Conservation (phyloP, 2,329 filamentous ascomycete species). For the Aspergillus ochraceoroseus region DNA sequence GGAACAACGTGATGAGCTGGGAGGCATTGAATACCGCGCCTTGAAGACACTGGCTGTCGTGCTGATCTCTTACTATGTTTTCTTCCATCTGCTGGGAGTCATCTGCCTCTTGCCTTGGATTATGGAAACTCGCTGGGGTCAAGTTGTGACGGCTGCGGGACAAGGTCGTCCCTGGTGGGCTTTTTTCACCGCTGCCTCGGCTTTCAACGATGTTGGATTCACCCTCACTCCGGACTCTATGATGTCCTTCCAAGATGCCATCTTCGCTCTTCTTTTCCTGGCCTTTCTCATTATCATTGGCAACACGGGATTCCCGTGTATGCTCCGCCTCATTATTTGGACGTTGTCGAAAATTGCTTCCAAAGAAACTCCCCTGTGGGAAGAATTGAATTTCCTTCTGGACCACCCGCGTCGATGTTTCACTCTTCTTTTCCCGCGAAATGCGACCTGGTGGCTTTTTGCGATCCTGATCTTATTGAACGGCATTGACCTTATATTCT, state of each 20-base stretch:
- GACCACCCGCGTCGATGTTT: slow-evolving; percentile 96
- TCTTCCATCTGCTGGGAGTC: slow-evolving; percentile 73
- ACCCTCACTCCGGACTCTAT: slow-evolving; percentile 92
- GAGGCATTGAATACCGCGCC: slow-evolving; percentile 92
- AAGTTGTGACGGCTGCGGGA: slow-evolving; percentile 58
- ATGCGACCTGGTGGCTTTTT: slow-evolving; percentile 94
- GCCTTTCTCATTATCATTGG: slow-evolving; percentile 88
- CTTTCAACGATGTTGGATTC: slow-evolving; percentile 94
- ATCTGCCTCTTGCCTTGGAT: slow-evolving; percentile 79
- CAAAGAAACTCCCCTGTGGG: slow-evolving; percentile 66
- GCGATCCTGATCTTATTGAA: slow-evolving; percentile 79
- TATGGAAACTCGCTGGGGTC: slow-evolving; percentile 56
- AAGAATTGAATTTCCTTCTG: slow-evolving; percentile 83
- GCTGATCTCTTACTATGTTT: slow-evolving; percentile 72
- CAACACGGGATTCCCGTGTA: slow-evolving; percentile 91
- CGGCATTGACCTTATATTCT: slow-evolving; percentile 78
- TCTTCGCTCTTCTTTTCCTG: slow-evolving; percentile 70
- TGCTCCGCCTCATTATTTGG: slow-evolving; percentile 94
- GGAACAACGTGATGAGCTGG: slow-evolving; percentile 88
- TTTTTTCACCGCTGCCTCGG: slow-evolving; percentile 78
- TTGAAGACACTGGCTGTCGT: slow-evolving; percentile 79
- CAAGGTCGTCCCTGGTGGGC: slow-evolving; percentile 78
- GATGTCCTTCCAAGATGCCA: slow-evolving; percentile 74
- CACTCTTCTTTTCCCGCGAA: slow-evolving; percentile 83
- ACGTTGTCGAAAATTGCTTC: slow-evolving; percentile 62